Base-by-base conservation (phyloP, 139 green algal species). In the Chlamydomonas sphaeroides region DNA sequence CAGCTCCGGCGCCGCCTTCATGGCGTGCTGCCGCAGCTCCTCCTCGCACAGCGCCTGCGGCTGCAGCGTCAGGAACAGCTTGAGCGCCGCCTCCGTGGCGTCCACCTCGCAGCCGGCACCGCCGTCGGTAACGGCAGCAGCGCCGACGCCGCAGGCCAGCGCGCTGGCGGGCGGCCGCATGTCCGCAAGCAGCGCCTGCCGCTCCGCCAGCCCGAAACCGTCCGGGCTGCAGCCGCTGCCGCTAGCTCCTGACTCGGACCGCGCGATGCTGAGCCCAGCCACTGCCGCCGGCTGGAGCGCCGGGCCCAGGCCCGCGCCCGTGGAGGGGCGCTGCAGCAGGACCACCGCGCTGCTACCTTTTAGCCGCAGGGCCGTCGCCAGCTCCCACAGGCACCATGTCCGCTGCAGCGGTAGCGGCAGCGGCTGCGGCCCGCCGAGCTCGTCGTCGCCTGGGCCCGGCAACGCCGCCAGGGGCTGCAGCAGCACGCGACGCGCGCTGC, bases 341-440 rank as follows among this genome's bases (percentile, higher is more conserved):
- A 68, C 33, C 17, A 68, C 17, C 8, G 35, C 63, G 33, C 33
- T 17, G 33, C 26, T 20, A 18, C 63, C 63, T 17, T 33, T 33
- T n/a, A 68, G 63, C 63, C 63, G 63, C 63, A 68, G 63, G 26
- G 63, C 63, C 63, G 63, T 68, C 14, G 63, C 35, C 33, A 68
- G 63, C 63, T 68, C 63, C 63, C 63, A 68, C 33, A 68, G 63
- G 63, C 63, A 68, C 63, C 63, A 68, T 33, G 33, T 45, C 7
- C 63, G 63, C 33, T n/a, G 63, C 63, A 68, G 63, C 63, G 63
- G 33, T 33, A 42, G 63, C 63, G 35, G 63, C 63, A 42, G 33
- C 61, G 33, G 14, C 59, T 17, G n/a, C 59, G 26, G 28, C 59
- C 17, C 63, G 14, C 14, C 33, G 2, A 17, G 17, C 2, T 25